Base-by-base conservation (phyloP, 108 stramenopile genomes). In the Nannochloropsis oceanica region DNA sequence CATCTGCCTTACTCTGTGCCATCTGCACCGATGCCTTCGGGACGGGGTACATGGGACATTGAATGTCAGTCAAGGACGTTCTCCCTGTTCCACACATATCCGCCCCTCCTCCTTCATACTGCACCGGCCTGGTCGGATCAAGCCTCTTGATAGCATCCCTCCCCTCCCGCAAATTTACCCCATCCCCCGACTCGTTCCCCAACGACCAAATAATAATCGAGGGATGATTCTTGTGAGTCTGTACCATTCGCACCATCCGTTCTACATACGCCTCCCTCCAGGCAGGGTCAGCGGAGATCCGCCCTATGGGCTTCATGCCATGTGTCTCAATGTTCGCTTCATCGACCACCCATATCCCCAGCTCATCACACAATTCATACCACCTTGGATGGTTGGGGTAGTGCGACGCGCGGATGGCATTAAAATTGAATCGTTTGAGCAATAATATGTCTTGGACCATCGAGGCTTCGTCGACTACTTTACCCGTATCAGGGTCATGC, bases 261-360 rank as follows among this genome's bases (percentile, higher is more conserved):
- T 89, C 89, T 24, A 94, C 84, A 82, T 94, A 94, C 0, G 95
- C 92, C 43, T 91, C 86, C 82, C 92, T 89, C 93, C 96, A 95
- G 27, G 90, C 93, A 20, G 85, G 80, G 43, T 88, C 86, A 26
- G 43, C 80, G 12, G 90, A 27, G 1, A 91, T 87, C 27, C 86
- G 85, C 11, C 81, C 84, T 8, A 26, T 34, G 8, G 85, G 87
- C 79, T 89, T 12, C 88, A 96, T 92, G 25, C 98, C 98, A 89
- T 98, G 96, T 25, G 95, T 95, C 91, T 98, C 98, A 46, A 97
- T 94, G 87, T 98, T 98, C 44, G 98, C 96, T 87, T 98, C 98
- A 90, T 98, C 98, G 44, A 95, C 92, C 12, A 98, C 96, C 85
- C 94, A 96, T 87, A 98, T 86, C 13, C 98, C 98, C 79, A 93